These are phyloP conservation scores for Eucalyptus coolabah DNA, from an alignment of 345 rosid genomes.

Conservation along the genomic window DNA sequence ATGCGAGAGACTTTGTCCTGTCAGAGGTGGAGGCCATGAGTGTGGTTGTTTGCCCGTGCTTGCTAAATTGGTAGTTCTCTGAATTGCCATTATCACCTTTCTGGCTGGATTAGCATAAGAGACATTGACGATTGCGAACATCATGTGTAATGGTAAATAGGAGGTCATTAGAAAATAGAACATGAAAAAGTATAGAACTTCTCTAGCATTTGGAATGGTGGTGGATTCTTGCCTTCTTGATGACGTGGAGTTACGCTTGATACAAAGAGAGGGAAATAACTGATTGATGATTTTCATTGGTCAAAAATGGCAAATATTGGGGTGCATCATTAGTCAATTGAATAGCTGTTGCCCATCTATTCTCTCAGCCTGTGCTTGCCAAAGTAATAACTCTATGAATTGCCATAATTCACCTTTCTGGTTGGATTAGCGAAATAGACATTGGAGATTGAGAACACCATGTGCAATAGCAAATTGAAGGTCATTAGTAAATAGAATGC, in stretches of 20 bases:
- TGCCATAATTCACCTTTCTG: background rate
- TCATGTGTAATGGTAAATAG: background rate
- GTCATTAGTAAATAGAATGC: background rate
- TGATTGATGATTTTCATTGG: background rate
- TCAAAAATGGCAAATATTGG: background rate
- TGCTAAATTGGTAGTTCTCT: slow-evolving; percentile 54
- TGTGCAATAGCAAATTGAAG: background rate
- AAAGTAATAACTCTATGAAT: background rate
- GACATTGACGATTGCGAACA: background rate
- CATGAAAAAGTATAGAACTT: background rate
- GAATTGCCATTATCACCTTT: background rate
- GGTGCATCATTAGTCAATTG: background rate
- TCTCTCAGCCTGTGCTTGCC: background rate
- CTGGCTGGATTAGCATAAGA: background rate
- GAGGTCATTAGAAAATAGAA: background rate
- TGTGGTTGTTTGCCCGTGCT: slow-evolving; percentile 83
- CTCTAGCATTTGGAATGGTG: background rate
- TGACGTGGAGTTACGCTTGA: background rate
- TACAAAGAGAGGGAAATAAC: background rate
- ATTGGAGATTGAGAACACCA: background rate
- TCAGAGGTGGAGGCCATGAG: slow-evolving; percentile 77
- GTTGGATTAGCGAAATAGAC: background rate
- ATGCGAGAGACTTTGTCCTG: slow-evolving; percentile 85
- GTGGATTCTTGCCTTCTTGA: background rate
- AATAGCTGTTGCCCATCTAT: background rate